Evolutionary conservation across 2,329 filamentous ascomycete genomes (phyloP).

Genomic region (Aspergillus clavatus): DNA sequence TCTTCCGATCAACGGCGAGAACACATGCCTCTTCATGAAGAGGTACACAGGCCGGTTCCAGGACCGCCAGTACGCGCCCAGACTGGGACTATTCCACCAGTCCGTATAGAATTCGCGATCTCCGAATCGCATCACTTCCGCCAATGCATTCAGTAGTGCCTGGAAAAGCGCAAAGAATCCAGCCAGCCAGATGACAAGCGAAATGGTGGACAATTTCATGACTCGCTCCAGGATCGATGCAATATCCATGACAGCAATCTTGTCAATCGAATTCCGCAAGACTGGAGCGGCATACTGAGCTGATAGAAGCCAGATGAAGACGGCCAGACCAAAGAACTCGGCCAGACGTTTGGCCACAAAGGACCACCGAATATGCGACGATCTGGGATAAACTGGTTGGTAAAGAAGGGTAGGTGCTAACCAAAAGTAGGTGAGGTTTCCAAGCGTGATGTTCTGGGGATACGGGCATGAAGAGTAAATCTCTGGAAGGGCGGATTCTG

Average conservation of each 20-base stretch:
- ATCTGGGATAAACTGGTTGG: conserved; percentile 91
- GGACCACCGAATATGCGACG: conserved; percentile 72
- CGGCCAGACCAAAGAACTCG: conserved; percentile 71
- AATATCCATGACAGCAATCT: conserved; percentile 75
- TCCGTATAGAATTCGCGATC: conserved; percentile 94
- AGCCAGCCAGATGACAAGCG: conserved; percentile 91
- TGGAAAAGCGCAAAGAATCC: conserved; percentile 98
- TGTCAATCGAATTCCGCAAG: conserved; percentile 81
- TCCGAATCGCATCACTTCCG: conserved; percentile 83
- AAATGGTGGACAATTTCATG: conserved; percentile 93
- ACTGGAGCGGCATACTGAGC: conserved; percentile 93
- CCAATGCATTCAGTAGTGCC: conserved; percentile 82
- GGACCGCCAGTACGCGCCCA: conserved; percentile 86
- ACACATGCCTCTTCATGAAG: conserved; percentile 94
- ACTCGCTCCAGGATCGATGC: conserved; percentile 80
- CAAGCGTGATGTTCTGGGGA: conserved; percentile 81
- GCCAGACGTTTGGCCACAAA: conserved; percentile 80
- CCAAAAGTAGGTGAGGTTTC: conserved; percentile 93
- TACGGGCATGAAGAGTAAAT: conserved; percentile 83
- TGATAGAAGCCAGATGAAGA: conserved; percentile 92
- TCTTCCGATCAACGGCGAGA: conserved; percentile 77
- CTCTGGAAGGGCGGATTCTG: conserved; percentile 65
- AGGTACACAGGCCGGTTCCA: conserved; percentile 98
- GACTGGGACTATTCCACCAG: conserved; percentile 92
- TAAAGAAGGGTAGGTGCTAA: conserved; percentile 95